Evolutionary conservation across 768 basidiomycete genomes (phyloP), one percentile per base, ranked within the genome.

Genomic region (Astraeus odoratus): DNA sequence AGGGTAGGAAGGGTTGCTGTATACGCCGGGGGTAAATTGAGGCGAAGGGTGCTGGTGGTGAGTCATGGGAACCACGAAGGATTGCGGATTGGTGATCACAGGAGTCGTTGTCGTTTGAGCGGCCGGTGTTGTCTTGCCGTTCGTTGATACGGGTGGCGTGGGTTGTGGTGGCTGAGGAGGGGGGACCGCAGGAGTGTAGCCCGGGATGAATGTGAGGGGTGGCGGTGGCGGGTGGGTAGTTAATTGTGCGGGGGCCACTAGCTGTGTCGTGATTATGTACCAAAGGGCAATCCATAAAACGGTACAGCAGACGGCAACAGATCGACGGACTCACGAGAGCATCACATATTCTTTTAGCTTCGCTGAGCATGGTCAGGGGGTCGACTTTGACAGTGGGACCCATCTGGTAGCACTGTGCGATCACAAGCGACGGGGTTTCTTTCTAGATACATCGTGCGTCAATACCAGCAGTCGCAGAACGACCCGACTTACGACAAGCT

Each of bases 371-470:
- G 44, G 67, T 66, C 35, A 90, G 53, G 4, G 86, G 86, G 52
- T 90, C 86, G 12, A 88, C 74, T 51, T 83, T 84, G 47, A 69
- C 74, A 10, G 70, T 69, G 7, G 81, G 77, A 5, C 82, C 83
- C 72, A 82, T 77, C 51, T 83, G 80, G 59, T 88, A 90, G 55
- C 82, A 86, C 60, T 89, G 87, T 2, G 86, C 81, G 35, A 89
- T 73, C 16, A 89, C 86, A 47, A 84, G 59, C 6, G 85, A 77
- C 33, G 83, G 74, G 0, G 87, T 69, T 8, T 65, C 71, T 67
- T 74, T 75, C 71, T 74, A 55, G n/a, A 44, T 37, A 35, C 52
- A 22, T 59, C 26, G 29, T 26, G 39, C 9, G 39, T 20, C 44
- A 22, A 50, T 41, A 31, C 33, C 25, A 44, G 8, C 36, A 27